phyloP scores from a whole-genome alignment of 305 asterid genomes.

The Fraxinus nigra region DNA sequence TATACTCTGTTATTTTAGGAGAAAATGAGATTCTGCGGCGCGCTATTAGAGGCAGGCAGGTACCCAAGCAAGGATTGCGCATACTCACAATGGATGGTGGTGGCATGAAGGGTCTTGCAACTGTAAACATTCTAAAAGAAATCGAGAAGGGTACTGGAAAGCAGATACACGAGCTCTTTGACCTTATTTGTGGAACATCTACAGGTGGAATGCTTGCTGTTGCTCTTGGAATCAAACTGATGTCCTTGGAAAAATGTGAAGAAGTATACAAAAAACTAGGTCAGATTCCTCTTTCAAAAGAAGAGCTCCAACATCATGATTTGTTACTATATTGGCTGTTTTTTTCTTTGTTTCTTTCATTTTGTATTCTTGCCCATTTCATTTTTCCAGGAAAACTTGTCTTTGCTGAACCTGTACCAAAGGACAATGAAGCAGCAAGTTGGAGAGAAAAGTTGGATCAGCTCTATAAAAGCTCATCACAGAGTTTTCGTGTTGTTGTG shows the following conservation, averaged over 20 bases:
- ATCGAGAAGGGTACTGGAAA: conserved; percentile 95
- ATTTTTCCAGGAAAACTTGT: conserved; percentile 80
- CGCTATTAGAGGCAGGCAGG: conserved; percentile 78
- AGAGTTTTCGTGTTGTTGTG: conserved; percentile 94
- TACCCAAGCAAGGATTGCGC: conserved; percentile 89
- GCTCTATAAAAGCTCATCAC: conserved; percentile 97
- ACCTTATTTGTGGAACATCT: conserved; percentile 99
- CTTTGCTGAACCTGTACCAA: conserved; percentile 93
- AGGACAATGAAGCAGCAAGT: conserved; percentile 98
- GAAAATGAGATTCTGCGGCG: conserved; percentile 96
- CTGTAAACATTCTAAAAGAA: conserved; percentile 86
- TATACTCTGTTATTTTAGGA: conserved; percentile 48
- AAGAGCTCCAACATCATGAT: conserved; percentile 13
- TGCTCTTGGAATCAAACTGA: conserved; percentile 88
- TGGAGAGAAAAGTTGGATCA: conserved; percentile 99
- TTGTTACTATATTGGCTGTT: conserved; percentile 15
- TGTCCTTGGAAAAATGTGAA: conserved; percentile 96
- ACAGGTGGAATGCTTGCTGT: conserved; percentile 99
- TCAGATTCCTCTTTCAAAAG: conserved; percentile 33
- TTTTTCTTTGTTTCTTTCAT: conserved; percentile 19
- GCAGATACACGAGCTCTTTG: conserved; percentile 94
- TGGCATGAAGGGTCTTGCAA: conserved; percentile 99
- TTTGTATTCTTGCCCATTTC: conserved; percentile 14
- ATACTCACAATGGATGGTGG: conserved; percentile 99
- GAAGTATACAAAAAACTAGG: conserved; percentile 98